phyloP scores from a whole-genome alignment of 306 rosid genomes.

The Malus sieversii region DNA sequence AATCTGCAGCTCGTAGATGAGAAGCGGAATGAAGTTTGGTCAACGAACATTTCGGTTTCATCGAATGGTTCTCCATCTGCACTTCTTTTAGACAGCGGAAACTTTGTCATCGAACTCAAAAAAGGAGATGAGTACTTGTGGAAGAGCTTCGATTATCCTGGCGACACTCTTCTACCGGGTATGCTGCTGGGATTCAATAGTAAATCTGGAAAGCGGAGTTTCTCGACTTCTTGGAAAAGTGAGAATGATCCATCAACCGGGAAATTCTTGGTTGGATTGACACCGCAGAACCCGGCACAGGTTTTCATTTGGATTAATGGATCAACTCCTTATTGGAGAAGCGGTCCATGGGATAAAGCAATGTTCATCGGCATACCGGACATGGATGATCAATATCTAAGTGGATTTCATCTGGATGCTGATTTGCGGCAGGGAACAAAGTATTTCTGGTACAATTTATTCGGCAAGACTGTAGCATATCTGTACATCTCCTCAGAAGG shows the following conservation, averaged over 20 bases:
- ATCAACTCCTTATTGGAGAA: conserved; percentile 35
- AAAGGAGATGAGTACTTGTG: conserved; percentile 3
- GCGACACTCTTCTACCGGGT: conserved; percentile 24
- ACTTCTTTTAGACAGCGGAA: conserved; percentile 24
- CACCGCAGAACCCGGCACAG: conserved; percentile 28
- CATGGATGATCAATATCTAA: conserved; percentile 25
- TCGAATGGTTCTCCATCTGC: conserved; percentile 21
- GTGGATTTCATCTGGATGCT: conserved; percentile 16
- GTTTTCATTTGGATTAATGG: conserved; percentile 30
- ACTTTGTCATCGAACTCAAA: not conserved
- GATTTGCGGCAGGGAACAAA: conserved; percentile 29
- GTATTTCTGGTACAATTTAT: conserved; percentile 1
- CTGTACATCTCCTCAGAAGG: conserved; percentile 23
- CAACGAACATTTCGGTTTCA: not conserved
- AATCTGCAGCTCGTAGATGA: conserved; percentile 28
- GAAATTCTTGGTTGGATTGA: conserved; percentile 7
- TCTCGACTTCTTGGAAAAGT: conserved; percentile 35
- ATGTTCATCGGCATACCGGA: conserved; percentile 33
- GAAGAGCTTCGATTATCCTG: conserved; percentile 40
- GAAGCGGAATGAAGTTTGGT: conserved; percentile 18
- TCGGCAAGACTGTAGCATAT: not conserved
- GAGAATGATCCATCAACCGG: conserved; percentile 37
- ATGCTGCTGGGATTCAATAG: conserved; percentile 23
- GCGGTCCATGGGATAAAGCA: conserved; percentile 45
- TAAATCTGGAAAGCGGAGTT: conserved; percentile 17